Evolutionary conservation across 1,284 basidiomycete species (phyloP).

Genomic region (Tylopilus sp.): DNA sequence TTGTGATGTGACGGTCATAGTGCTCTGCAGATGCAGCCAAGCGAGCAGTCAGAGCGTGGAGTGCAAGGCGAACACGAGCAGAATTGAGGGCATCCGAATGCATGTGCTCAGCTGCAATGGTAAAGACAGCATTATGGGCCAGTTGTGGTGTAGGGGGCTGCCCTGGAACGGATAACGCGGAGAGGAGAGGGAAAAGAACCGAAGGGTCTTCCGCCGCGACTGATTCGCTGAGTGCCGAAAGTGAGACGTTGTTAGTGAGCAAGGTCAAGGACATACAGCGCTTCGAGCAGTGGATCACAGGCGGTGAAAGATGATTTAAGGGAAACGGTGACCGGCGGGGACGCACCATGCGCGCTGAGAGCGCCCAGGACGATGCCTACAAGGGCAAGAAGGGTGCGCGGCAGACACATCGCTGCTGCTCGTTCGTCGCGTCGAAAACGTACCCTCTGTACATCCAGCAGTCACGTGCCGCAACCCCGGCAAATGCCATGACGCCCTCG

Average conservation of each 20-base stretch:
- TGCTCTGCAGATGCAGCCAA: slow-evolving; percentile 72
- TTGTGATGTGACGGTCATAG: slow-evolving; percentile 46
- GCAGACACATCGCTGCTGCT: slow-evolving; percentile 16
- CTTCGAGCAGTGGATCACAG: slow-evolving; percentile 73
- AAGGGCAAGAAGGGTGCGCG: slow-evolving; percentile 17
- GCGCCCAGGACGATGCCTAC: slow-evolving; percentile 19
- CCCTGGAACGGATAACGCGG: slow-evolving; percentile 18
- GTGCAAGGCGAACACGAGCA: slow-evolving; percentile 59
- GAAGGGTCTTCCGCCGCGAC: slow-evolving; percentile 37
- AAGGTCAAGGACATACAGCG: slow-evolving; percentile 55
- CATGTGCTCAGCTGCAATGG: slow-evolving; percentile 45
- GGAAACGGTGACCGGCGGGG: slow-evolving; percentile 74
- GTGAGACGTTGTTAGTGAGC: neutral
- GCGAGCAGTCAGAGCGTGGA: slow-evolving; percentile 67
- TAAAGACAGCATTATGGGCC: slow-evolving; percentile 52
- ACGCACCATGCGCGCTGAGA: slow-evolving; percentile 30
- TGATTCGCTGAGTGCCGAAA: slow-evolving; percentile 45
- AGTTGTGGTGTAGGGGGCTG: slow-evolving; percentile 42
- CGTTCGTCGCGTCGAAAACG: slow-evolving; percentile 7
- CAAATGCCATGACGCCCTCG: slow-evolving; percentile 15
- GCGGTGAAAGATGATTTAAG: slow-evolving; percentile 80
- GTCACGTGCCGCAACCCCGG: slow-evolving; percentile 24
- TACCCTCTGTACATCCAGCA: slow-evolving; percentile 11
- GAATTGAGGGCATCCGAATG: slow-evolving; percentile 47
- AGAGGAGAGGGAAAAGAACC: slow-evolving; percentile 28